Conservation (phyloP, 345 rosid genomes). For the Lepidium sativum region DNA sequence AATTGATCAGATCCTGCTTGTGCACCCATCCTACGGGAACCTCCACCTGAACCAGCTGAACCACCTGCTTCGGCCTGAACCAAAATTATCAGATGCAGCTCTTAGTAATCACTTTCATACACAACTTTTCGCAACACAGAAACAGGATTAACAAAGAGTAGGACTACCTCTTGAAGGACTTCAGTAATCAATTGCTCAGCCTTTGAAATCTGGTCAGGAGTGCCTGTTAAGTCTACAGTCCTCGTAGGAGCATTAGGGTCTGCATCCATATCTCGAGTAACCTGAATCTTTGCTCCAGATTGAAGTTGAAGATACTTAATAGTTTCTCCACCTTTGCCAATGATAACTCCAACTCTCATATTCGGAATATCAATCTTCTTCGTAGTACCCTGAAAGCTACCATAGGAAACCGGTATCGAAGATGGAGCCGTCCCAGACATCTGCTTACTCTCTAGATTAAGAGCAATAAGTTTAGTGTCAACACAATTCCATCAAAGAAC, state of each 20-base stretch:
- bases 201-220: conserved; percentile 71
- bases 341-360: conserved; percentile 91
- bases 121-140: background rate
- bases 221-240: conserved; percentile 77
- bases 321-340: conserved; percentile 97
- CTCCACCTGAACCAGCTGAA: conserved; percentile 47
- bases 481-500: background rate
- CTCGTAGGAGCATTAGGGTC: conserved; percentile 67
- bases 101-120: background rate
- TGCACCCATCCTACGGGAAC: conserved; percentile 64
- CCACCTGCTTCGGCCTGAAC: conserved; percentile 90
- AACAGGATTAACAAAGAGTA: background rate
- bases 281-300: conserved; percentile 98
- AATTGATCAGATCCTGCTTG: conserved; percentile 70
- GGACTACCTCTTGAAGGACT: conserved; percentile 67
- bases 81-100: background rate
- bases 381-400: conserved; percentile 56
- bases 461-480: background rate
- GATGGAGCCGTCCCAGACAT: conserved; percentile 40
- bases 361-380: conserved; percentile 91
- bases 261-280: conserved; percentile 87
- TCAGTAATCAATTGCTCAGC: conserved; percentile 91
- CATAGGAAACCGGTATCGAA: conserved; percentile 60
- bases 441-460: conserved; percentile 49
- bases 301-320: conserved; percentile 87